phyloP scores from a whole-genome alignment of 345 rosid species.

The Eucalyptus guilfoylei region DNA sequence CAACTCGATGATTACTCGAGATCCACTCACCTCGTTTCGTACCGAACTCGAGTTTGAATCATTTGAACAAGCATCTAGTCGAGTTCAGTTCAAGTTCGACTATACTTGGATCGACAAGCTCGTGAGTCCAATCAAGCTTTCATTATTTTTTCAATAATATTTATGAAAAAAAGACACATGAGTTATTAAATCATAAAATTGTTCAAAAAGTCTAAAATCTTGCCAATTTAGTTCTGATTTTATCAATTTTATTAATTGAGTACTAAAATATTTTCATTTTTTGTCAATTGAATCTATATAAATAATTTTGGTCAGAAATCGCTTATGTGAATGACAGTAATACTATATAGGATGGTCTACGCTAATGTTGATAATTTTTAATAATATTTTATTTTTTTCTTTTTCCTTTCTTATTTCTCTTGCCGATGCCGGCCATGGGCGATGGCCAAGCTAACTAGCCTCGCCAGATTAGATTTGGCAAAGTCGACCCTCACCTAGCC shows the following conservation, averaged over 20 bases:
- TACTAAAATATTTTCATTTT: too few species aligned
- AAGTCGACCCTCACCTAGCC: not conserved
- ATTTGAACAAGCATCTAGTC: not conserved
- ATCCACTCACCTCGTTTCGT: not conserved
- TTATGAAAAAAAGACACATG: not conserved
- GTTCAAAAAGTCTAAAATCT: fast-evolving
- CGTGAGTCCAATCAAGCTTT: not conserved
- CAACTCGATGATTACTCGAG: not conserved
- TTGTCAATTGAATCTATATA: fast-evolving
- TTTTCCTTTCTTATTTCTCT: not conserved
- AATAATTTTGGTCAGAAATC: fast-evolving
- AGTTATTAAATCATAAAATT: not conserved
- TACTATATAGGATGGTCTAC: fast-evolving
- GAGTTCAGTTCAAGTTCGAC: not conserved
- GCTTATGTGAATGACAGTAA: fast-evolving
- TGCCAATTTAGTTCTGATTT: fast-evolving
- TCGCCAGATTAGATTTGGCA: fast-evolving
- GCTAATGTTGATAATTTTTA: fast-evolving
- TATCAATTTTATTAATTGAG: fast-evolving
- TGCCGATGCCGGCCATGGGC: fast-evolving
- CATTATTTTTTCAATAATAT: too few species aligned
- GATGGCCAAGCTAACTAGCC: not conserved
- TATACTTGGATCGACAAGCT: not conserved
- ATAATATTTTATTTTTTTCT: too few species aligned
- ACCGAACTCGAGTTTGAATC: not conserved